Percentiles rank a stretch among this genome's conserved stretches.
Conservation (phyloP, 1,284 basidiomycete species). For the Cystobasidium sp. region DNA sequence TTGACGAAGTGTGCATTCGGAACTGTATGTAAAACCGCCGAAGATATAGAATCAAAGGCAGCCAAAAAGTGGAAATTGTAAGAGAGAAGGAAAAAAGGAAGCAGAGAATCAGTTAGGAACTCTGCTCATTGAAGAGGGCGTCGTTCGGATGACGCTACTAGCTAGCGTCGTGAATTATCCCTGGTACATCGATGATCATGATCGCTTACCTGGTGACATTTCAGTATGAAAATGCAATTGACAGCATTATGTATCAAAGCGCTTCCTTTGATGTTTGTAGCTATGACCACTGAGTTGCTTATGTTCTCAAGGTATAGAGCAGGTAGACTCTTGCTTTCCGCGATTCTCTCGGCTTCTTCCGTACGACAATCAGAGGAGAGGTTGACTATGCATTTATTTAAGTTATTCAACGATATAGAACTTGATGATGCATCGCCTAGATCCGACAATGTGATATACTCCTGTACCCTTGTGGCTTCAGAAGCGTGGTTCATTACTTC, state of each 20-base stretch:
- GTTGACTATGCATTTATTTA: conserved; percentile 9
- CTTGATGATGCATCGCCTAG: background rate
- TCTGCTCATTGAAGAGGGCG: too few relatives aligned
- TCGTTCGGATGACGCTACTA: too few relatives aligned
- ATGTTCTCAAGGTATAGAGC: conserved; percentile 28
- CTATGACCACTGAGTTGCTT: conserved; percentile 15
- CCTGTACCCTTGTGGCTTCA: background rate
- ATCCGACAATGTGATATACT: background rate
- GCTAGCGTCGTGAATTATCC: too few relatives aligned
- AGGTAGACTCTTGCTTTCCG: background rate
- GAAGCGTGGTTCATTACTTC: background rate
- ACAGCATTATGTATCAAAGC: conserved; percentile 32
- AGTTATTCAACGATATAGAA: background rate
- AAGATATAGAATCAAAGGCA: too few relatives aligned
- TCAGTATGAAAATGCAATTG: conserved; percentile 17
- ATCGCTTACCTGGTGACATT: conserved; percentile 39
- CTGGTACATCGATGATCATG: background rate
- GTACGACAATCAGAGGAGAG: background rate
- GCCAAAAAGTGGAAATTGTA: background rate
- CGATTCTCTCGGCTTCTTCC: background rate
- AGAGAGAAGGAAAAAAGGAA: background rate
- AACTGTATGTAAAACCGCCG: conserved; percentile 7
- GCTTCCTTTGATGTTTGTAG: conserved; percentile 22
- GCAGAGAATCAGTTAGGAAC: background rate
- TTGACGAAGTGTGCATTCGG: conserved; percentile 27